These are phyloP conservation scores for Ceratobasidium sp. DNA, from an alignment of 1,284 basidiomycete species.

Conservation along the genomic window DNA sequence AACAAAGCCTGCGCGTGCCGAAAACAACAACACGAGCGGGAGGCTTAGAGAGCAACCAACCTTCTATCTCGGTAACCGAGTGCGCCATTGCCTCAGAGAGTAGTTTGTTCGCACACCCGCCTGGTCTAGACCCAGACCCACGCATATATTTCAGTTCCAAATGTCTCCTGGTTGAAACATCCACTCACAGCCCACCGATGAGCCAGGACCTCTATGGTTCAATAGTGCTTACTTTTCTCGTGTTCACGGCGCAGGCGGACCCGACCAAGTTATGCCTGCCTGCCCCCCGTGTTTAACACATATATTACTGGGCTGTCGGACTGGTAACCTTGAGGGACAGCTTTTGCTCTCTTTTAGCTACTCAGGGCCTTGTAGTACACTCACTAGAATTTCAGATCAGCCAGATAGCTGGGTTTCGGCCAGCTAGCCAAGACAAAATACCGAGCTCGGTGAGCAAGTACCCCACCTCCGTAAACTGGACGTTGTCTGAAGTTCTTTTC, in stretches of 20 bases:
- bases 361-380: not conserved
- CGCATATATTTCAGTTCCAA: constrained; percentile 14
- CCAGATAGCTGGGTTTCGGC: not conserved
- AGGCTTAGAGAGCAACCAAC: constrained; percentile 31
- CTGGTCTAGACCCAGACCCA: not conserved
- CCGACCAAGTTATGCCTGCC: not conserved
- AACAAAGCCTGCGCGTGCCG: constrained; percentile 31
- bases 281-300: not conserved
- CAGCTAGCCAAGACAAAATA: not conserved
- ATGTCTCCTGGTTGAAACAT: not conserved
- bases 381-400: not conserved
- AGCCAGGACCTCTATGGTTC: too few relatives aligned
- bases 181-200: not conserved
- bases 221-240: not conserved
- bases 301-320: not conserved
- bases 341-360: not conserved
- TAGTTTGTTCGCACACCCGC: constrained; percentile 8
- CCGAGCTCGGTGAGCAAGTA: not conserved
- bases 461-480: not conserved
- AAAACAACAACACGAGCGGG: constrained; percentile 37
- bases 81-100: constrained; percentile 6
- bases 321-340: not conserved
- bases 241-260: not conserved
- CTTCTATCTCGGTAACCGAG: constrained; percentile 30
- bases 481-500: not conserved